These are phyloP conservation scores for Teunomyces pallodes DNA, from an alignment of 805 yeast species.

Conservation along the genomic window DNA sequence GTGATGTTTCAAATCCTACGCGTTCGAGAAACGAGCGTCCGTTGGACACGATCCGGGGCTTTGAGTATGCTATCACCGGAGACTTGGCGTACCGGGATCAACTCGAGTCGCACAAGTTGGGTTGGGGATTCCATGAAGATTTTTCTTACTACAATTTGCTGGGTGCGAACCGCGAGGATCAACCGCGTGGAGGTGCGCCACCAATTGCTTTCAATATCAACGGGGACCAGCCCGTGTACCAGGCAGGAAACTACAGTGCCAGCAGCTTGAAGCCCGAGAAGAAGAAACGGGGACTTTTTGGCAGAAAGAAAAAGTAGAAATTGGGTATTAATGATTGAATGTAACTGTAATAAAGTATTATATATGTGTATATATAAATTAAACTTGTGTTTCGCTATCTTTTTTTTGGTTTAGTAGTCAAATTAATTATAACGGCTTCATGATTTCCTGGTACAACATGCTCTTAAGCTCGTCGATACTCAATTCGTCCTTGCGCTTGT, in stretches of 20 bases:
- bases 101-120: conserved; percentile 72
- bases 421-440: conserved; percentile 44
- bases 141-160: conserved; percentile 54
- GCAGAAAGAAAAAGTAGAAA: conserved; percentile 46
- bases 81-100: conserved; percentile 77
- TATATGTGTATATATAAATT: background rate
- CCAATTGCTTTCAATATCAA: conserved; percentile 37
- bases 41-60: conserved; percentile 88
- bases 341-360: background rate
- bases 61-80: conserved; percentile 93
- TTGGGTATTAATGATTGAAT: background rate
- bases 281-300: conserved; percentile 73
- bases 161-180: conserved; percentile 30
- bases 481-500: conserved; percentile 75
- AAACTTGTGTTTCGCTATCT: too few relatives aligned
- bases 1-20: conserved; percentile 92
- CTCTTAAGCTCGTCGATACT: conserved; percentile 72
- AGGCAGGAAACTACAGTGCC: conserved; percentile 63
- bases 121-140: conserved; percentile 84
- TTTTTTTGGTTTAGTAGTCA: too few relatives aligned
- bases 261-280: conserved; percentile 35
- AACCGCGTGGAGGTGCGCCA: conserved; percentile 17
- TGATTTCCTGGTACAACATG: conserved; percentile 77
- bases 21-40: conserved; percentile 95
- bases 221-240: conserved; percentile 42